Base-by-base conservation (phyloP, 2,329 filamentous ascomycete genomes). In the Rutstroemia sp. region DNA sequence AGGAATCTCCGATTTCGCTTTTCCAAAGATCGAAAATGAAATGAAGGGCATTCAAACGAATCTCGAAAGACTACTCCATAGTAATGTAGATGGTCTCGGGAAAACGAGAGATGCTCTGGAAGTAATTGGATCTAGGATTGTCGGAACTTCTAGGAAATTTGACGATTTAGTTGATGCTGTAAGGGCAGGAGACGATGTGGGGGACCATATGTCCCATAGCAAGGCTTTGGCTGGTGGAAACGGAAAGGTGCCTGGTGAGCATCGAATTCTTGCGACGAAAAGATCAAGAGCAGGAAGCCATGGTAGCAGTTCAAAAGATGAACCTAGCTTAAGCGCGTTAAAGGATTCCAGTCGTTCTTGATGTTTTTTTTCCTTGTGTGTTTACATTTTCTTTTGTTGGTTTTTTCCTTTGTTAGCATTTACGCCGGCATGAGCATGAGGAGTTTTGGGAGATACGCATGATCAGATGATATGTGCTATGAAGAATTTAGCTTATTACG, bases 101-200 rank as follows among this genome's bases (percentile, higher is more conserved):
- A 39, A 56, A 48, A 58, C 59, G 10, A 53, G 59, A 9, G 60
- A 61, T 56, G 54, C 57, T 25, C 45, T 62, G 3, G 59, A 59
- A 19, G 61, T 64, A 21, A 64, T 64, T 46, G 62, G 62, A 2
- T 56, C 60, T 2, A 45, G 58, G 34, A 56, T 63, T 7, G 49
- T 61, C 3, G 62, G 62, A 9, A 64, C 62, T 27, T 52, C 52
- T 25, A 63, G 60, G 34, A 61, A 59, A 54, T 64, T 63, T 27
- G 61, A 62, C 37, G 62, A 62, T 39, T 58, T 64, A 54, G 61
- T 64, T 23, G 57, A 62, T 57, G 60, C 57, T 51, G 53, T 51
- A 51, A 41, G 50, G 41, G 30, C 39, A 41, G 50, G 53, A 51
- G 53, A 51, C 50, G 53, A 56, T 38, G 4, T 51, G 27, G 47